Base-by-base conservation (phyloP, 2,329 filamentous ascomycete species). In the Acrocalymma vagum region DNA sequence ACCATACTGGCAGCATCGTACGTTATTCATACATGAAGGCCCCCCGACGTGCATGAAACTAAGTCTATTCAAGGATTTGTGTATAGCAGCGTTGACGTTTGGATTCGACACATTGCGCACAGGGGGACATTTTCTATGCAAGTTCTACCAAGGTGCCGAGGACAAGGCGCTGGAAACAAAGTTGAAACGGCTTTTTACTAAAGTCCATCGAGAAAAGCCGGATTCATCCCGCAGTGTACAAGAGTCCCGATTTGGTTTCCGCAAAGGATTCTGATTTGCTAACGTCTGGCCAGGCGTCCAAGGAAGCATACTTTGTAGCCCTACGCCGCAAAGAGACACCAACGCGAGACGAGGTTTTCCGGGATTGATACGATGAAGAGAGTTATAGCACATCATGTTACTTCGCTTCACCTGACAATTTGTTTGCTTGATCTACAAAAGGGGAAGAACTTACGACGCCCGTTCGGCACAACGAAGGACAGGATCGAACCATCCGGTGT, bases 1-100 rank as follows among this genome's bases (percentile, higher is more conserved):
- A 99, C 72, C 94, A 99, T 72, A 86, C 85, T 8, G 89, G 90
- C 20, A 96, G 91, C 73, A 97, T 99, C 90, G 93, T 96, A 74
- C 66, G 86, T 21, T 25, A n/a, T n/a, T n/a, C 10, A n/a, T 15
- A 14, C 9, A n/a, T n/a, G n/a, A n/a, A n/a, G n/a, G n/a, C n/a
- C n/a, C n/a, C n/a, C n/a, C n/a, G n/a, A n/a, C n/a, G n/a, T n/a
- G n/a, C n/a, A 31, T 10, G 10, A 17, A 15, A 26, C 23, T 40
- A 21, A 21, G 13, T 8, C 10, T 18, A 23, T 34, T 58, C 30
- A 62, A 97, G 94, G 91, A 96, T 67, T 84, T 99, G 26, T 99
- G 94, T 71, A 75, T 81, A 49, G 90, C 93, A 16, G 94, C 94
- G 4, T 77, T 99, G 28, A 78, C 80, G 10, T 99, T 99, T 72